Conservation (phyloP, 2,329 filamentous ascomycete species). For the Atkinsonella texensis region DNA sequence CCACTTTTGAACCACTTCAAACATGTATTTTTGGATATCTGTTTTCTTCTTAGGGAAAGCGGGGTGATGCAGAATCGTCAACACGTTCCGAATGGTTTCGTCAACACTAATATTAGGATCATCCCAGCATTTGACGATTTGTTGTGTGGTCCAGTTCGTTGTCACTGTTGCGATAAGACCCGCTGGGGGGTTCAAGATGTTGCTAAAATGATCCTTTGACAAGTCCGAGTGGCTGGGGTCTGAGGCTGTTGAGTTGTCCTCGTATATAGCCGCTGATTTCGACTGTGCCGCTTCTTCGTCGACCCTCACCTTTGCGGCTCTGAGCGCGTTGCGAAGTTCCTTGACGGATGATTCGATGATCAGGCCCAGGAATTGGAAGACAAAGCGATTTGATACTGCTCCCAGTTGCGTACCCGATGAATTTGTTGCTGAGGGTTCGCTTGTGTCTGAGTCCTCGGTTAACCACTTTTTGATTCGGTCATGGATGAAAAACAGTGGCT, state of each 20-base stretch:
- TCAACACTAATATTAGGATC: conserved; percentile 55
- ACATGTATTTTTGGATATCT: conserved; percentile 76
- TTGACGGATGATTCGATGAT: conserved; percentile 82
- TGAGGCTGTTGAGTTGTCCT: conserved; percentile 58
- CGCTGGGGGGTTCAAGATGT: conserved; percentile 36
- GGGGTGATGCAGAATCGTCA: conserved; percentile 76
- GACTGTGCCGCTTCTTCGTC: conserved; percentile 32
- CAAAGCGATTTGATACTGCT: conserved; percentile 82
- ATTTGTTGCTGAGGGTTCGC: conserved; percentile 9
- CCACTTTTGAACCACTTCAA: conserved; percentile 66
- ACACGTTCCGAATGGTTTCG: conserved; percentile 63
- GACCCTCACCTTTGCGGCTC: conserved; percentile 16
- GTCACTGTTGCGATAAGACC: conserved; percentile 17
- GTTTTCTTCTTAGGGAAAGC: conserved; percentile 58
- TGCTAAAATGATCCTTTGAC: conserved; percentile 71
- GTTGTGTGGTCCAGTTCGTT: conserved; percentile 17
- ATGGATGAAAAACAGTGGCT: conserved; percentile 57
- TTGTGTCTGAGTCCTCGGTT: conserved; percentile 53
- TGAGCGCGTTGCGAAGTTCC: conserved; percentile 65
- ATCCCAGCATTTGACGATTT: conserved; percentile 46
- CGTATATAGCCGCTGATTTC: conserved; percentile 46
- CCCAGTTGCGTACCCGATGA: conserved; percentile 13
- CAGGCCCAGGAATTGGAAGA: conserved; percentile 74
- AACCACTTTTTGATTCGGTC: conserved; percentile 30
- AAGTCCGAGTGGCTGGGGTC: conserved; percentile 68